Conservation (phyloP, 331 rosid genomes). For the Spiraea crenata region DNA sequence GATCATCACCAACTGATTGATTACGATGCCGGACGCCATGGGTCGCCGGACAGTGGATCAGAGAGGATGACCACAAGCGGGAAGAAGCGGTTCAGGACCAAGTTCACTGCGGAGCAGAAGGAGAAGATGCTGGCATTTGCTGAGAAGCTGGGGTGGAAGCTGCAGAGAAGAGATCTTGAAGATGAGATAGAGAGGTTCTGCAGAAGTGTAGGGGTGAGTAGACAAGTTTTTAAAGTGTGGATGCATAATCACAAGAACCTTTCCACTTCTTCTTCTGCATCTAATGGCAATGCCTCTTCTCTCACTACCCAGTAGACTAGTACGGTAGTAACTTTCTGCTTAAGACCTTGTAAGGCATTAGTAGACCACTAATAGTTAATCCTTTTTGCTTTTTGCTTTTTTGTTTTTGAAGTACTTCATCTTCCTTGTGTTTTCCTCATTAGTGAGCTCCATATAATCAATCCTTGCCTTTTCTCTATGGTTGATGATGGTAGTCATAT, state of each 20-base stretch:
- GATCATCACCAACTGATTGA: not conserved
- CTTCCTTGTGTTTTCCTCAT: not conserved
- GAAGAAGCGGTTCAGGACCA: slow-evolving; percentile 70
- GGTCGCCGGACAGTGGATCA: slow-evolving; percentile 22
- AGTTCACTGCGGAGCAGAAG: slow-evolving; percentile 76
- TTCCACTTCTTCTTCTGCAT: slow-evolving; percentile 46
- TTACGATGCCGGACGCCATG: slow-evolving; percentile 24
- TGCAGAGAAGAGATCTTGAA: slow-evolving; percentile 70
- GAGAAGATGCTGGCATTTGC: slow-evolving; percentile 87
- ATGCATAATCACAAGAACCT: slow-evolving; percentile 91
- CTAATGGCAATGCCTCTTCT: slow-evolving; percentile 69
- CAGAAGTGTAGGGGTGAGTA: slow-evolving; percentile 58
- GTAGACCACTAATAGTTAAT: not conserved
- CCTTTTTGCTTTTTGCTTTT: not conserved
- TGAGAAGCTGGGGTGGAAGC: slow-evolving; percentile 84
- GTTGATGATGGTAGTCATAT: not conserved
- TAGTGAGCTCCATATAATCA: not conserved
- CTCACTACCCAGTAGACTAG: slow-evolving; percentile 47
- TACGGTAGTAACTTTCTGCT: not conserved
- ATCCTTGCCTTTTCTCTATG: not conserved
- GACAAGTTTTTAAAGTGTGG: slow-evolving; percentile 93
- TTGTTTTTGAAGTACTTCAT: not conserved
- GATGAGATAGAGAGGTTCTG: slow-evolving; percentile 84
- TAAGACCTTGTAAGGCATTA: not conserved
- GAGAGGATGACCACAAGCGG: slow-evolving; percentile 20